These are phyloP conservation scores for Pichia sp. DNA, from an alignment of 1,139 yeast species.

Conservation along the genomic window DNA sequence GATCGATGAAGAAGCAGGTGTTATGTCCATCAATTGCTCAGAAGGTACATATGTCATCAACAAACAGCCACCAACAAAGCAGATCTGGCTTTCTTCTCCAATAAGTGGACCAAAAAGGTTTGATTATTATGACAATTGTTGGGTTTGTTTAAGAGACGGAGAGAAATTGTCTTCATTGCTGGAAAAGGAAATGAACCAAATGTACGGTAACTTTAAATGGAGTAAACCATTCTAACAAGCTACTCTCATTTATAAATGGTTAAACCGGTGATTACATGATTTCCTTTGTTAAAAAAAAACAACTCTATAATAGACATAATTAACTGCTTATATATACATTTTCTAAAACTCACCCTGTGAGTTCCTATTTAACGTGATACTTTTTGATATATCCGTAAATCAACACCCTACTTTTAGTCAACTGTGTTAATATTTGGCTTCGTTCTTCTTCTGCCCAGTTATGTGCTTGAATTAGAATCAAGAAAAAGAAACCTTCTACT, in stretches of 20 bases:
- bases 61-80: slow-evolving; percentile 91
- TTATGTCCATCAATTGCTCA: slow-evolving; percentile 60
- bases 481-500: slow-evolving; percentile 30
- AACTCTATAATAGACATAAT: no score
- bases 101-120: slow-evolving; percentile 83
- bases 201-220: slow-evolving; percentile 21
- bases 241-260: neutral
- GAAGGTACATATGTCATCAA: slow-evolving; percentile 81
- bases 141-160: slow-evolving; percentile 58
- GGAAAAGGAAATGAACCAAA: slow-evolving; percentile 37
- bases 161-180: slow-evolving; percentile 39
- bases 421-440: slow-evolving; percentile 7
- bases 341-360: neutral
- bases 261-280: neutral
- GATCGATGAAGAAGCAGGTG: slow-evolving; percentile 76
- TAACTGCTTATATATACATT: no score
- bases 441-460: slow-evolving; percentile 18
- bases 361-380: neutral
- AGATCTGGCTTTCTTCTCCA: slow-evolving; percentile 89
- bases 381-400: slow-evolving; percentile 3
- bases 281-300: no score
- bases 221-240: slow-evolving; percentile 4
- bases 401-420: slow-evolving; percentile 11
- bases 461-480: slow-evolving; percentile 30
- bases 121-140: slow-evolving; percentile 47